Evolutionary conservation across 805 yeast species (phyloP).

Genomic region (Candida awuae): DNA sequence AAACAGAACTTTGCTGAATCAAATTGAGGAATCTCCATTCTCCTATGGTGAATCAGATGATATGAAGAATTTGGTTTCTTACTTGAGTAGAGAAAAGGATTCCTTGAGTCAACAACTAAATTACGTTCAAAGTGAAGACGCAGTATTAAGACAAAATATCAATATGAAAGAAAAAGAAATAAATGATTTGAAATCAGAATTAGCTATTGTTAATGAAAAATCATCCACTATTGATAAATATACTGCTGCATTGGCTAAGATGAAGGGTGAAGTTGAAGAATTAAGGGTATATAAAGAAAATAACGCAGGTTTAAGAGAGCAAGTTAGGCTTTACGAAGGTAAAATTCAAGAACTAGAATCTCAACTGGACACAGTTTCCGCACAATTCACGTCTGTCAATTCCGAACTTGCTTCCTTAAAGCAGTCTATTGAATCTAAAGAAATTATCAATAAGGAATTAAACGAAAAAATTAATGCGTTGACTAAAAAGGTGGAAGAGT

Average conservation of each 20-base stretch:
- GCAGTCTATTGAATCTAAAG: slow-evolving; percentile 1
- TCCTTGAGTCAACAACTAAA: slow-evolving; percentile 53
- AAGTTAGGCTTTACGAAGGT: slow-evolving; percentile 13
- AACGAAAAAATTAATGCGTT: slow-evolving; percentile 38
- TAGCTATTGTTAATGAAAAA: slow-evolving; percentile 27
- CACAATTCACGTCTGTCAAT: slow-evolving; percentile 13
- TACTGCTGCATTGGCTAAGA: slow-evolving; percentile 16
- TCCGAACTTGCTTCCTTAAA: slow-evolving; percentile 14
- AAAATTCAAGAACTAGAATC: slow-evolving; percentile 15
- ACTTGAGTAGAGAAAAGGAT: slow-evolving; percentile 70
- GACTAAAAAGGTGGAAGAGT: no score
- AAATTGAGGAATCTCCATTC: slow-evolving; percentile 37
- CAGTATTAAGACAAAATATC: slow-evolving; percentile 43
- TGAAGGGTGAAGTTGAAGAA: slow-evolving; percentile 24
- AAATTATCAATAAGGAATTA: slow-evolving; percentile 37
- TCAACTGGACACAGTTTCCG: slow-evolving; percentile 6
- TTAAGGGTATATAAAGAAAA: slow-evolving; percentile 26
- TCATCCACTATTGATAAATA: slow-evolving; percentile 18
- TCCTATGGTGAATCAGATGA: slow-evolving; percentile 23
- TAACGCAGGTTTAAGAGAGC: slow-evolving; percentile 20
- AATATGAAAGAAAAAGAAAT: slow-evolving; percentile 42
- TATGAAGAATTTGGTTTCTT: slow-evolving; percentile 47
- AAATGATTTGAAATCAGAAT: slow-evolving; percentile 42
- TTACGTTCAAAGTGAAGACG: slow-evolving; percentile 44
- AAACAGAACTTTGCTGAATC: slow-evolving; percentile 59